phyloP scores from a whole-genome alignment of 2,329 filamentous ascomycete genomes.

The Coniochaeta ligniaria region DNA sequence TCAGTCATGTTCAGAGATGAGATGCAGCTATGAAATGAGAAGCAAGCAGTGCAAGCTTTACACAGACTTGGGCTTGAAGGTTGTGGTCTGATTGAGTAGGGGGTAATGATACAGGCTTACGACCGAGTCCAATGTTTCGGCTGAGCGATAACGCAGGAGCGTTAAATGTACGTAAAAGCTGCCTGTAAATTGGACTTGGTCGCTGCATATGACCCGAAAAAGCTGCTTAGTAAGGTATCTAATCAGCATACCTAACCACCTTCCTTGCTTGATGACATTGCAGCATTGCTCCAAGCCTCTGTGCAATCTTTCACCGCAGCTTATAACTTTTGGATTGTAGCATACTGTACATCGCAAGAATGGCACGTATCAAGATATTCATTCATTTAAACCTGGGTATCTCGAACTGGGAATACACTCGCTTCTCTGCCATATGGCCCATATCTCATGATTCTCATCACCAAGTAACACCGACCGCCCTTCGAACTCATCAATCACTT shows the following conservation, averaged over 20 bases:
- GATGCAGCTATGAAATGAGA: neutral
- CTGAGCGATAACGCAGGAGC: neutral
- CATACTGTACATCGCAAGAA: too few species aligned
- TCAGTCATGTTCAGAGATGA: neutral
- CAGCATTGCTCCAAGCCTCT: too few species aligned
- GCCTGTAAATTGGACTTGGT: neutral
- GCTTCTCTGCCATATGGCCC: neutral
- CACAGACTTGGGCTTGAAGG: too few species aligned
- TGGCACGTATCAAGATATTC: too few species aligned
- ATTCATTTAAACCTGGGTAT: neutral
- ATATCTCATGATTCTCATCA: neutral
- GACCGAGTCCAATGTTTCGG: too few species aligned
- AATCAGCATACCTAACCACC: too few species aligned
- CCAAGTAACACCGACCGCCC: neutral
- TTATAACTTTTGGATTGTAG: too few species aligned
- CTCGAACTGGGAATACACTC: neutral
- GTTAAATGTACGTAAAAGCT: neutral
- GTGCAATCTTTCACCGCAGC: too few species aligned
- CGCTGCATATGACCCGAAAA: neutral
- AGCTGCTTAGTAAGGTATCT: neutral
- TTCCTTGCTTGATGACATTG: too few species aligned
- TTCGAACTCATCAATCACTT: neutral
- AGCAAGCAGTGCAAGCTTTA: neutral
- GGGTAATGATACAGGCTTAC: too few species aligned
- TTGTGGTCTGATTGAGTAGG: too few species aligned